Conservation (phyloP, 352 stramenopile genomes). For the Albugo candida region DNA sequence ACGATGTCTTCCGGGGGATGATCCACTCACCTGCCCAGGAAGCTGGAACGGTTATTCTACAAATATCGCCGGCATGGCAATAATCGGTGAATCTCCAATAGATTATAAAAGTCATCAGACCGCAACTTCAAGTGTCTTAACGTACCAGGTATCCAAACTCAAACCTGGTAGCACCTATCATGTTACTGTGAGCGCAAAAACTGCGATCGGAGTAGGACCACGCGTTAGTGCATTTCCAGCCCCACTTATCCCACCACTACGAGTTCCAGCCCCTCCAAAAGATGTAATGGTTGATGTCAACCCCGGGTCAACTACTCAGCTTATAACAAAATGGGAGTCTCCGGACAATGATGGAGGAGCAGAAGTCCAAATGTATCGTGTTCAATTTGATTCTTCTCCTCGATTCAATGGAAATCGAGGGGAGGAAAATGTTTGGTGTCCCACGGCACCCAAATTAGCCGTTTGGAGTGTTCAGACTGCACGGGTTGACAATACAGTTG, state of each 20-base stretch:
- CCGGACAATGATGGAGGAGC: slow-evolving; percentile 35
- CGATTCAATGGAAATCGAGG: slow-evolving; percentile 34
- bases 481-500: slow-evolving; percentile 9
- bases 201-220: slow-evolving; percentile 40
- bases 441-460: slow-evolving; percentile 20
- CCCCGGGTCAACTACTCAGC: slow-evolving; percentile 47
- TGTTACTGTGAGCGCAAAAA: slow-evolving; percentile 77
- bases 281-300: slow-evolving; percentile 56
- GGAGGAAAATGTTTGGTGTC: slow-evolving; percentile 46
- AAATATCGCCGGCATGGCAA: slow-evolving; percentile 16
- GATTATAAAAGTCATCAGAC: slow-evolving; percentile 59
- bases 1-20: slow-evolving; percentile 24
- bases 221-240: slow-evolving; percentile 19
- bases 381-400: slow-evolving; percentile 54
- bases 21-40: slow-evolving; percentile 14
- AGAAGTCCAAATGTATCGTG: slow-evolving; percentile 45
- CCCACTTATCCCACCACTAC: slow-evolving; percentile 37
- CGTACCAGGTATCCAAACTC: slow-evolving; percentile 50
- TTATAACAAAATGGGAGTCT: slow-evolving; percentile 26
- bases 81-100: slow-evolving; percentile 27
- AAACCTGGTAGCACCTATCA: slow-evolving; percentile 62
- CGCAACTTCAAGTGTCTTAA: slow-evolving; percentile 25
- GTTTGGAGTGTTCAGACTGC: slow-evolving; percentile 34
- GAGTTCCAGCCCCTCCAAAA: slow-evolving; percentile 50
- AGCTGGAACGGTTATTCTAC: slow-evolving; percentile 21